These are phyloP conservation scores for Annulohypoxylon stygium DNA, from an alignment of 495 filamentous ascomycete genomes.

Conservation along the genomic window DNA sequence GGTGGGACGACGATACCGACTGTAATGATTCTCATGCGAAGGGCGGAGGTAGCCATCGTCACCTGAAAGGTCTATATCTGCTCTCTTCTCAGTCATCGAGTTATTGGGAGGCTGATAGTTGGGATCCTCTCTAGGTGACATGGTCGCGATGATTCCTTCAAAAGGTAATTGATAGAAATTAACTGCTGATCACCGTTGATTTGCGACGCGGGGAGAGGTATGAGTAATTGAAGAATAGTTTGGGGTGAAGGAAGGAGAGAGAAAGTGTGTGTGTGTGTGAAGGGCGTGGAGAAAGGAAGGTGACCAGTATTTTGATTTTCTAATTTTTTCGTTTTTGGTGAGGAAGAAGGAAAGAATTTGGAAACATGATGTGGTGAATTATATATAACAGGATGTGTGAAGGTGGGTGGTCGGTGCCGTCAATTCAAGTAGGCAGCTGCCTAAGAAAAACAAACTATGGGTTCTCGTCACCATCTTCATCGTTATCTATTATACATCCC, in stretches of 20 bases:
- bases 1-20: background rate
- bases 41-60: background rate
- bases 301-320: background rate
- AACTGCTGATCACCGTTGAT: background rate
- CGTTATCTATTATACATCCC: background rate
- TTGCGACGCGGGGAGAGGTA: background rate
- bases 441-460: background rate
- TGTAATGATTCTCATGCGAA: background rate
- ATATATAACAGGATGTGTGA: background rate
- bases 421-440: background rate
- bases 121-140: background rate
- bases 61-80: background rate
- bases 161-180: background rate
- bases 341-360: conserved; percentile 1
- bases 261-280: no score
- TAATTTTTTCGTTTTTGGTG: background rate
- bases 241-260: background rate
- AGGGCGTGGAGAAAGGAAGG: background rate
- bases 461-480: background rate
- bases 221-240: background rate
- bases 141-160: background rate
- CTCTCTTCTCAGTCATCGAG: background rate
- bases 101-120: background rate
- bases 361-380: background rate
- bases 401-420: background rate